Conservation (phyloP, 768 basidiomycete species). For the Paxillus involutus region DNA sequence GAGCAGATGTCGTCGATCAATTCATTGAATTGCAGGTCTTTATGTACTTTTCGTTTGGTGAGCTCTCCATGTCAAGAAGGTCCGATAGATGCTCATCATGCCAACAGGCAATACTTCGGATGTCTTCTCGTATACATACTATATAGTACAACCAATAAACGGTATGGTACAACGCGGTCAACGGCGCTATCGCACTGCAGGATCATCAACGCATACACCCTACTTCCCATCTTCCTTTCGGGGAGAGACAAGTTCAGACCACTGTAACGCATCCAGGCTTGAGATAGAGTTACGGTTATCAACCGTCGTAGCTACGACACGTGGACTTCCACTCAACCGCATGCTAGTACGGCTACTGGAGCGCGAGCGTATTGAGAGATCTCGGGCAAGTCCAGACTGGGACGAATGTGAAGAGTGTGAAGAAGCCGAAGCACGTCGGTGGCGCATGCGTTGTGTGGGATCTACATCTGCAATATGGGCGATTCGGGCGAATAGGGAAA, state of each 20-base stretch:
- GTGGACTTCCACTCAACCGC: slow-evolving; percentile 32
- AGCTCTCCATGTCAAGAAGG: too few relatives aligned
- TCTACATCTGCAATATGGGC: slow-evolving; percentile 76
- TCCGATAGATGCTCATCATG: not conserved
- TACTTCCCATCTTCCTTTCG: slow-evolving; percentile 26
- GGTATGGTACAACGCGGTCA: too few relatives aligned
- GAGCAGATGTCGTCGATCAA: too few relatives aligned
- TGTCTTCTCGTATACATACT: not conserved
- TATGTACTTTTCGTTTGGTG: too few relatives aligned
- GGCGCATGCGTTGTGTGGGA: slow-evolving; percentile 75
- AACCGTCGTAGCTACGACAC: slow-evolving; percentile 28
- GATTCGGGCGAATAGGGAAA: slow-evolving; percentile 75
- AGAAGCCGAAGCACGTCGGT: slow-evolving; percentile 76
- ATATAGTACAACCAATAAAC: not conserved
- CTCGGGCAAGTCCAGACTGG: slow-evolving; percentile 34
- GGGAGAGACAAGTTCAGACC: slow-evolving; percentile 32
- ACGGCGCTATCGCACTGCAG: too few relatives aligned
- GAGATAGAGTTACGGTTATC: slow-evolving; percentile 32
- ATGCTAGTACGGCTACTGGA: slow-evolving; percentile 43
- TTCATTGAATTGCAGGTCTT: too few relatives aligned
- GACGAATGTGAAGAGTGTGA: slow-evolving; percentile 63
- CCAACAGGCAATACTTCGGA: not conserved
- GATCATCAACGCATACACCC: not conserved
- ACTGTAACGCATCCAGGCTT: slow-evolving; percentile 32
- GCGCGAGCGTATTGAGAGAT: slow-evolving; percentile 28